Evolutionary conservation across 116 monocot genomes (phyloP).

Genomic region (Dioscorea cayenensis): DNA sequence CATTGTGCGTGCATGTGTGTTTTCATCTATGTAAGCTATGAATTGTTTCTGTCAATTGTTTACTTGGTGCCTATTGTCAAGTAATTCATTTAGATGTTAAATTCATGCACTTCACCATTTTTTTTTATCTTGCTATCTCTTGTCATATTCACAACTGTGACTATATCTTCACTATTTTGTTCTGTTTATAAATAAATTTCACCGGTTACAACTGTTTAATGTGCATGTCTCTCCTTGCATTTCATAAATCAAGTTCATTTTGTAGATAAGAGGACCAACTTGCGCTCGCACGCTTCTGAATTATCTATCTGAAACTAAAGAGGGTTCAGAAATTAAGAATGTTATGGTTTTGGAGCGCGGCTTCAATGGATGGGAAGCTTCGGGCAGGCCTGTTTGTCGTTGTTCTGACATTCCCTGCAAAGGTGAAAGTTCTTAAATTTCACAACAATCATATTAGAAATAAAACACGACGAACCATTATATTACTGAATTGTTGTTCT

Average conservation of each 20-base stretch:
- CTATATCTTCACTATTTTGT: no score
- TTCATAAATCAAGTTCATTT: background rate
- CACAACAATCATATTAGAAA: background rate
- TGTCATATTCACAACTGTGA: no score
- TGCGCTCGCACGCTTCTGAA: constrained; percentile 65
- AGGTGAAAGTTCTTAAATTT: constrained; percentile 12
- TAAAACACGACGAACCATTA: no score
- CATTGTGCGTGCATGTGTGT: no score
- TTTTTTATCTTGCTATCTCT: no score
- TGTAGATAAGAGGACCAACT: constrained; percentile 79
- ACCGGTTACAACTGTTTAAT: background rate
- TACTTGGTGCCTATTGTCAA: no score
- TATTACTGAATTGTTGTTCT: no score
- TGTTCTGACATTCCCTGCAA: constrained; percentile 72
- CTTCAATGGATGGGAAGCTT: constrained; percentile 87
- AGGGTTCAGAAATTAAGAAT: constrained; percentile 40
- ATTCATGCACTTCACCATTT: no score
- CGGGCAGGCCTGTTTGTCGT: constrained; percentile 62
- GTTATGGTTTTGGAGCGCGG: constrained; percentile 83
- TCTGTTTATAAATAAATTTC: no score
- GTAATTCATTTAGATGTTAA: no score
- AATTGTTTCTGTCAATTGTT: no score
- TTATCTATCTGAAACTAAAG: constrained; percentile 51
- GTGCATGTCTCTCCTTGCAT: background rate
- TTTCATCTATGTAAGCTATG: no score